Conservation (phyloP, 352 stramenopile species). For the Albugo candida region DNA sequence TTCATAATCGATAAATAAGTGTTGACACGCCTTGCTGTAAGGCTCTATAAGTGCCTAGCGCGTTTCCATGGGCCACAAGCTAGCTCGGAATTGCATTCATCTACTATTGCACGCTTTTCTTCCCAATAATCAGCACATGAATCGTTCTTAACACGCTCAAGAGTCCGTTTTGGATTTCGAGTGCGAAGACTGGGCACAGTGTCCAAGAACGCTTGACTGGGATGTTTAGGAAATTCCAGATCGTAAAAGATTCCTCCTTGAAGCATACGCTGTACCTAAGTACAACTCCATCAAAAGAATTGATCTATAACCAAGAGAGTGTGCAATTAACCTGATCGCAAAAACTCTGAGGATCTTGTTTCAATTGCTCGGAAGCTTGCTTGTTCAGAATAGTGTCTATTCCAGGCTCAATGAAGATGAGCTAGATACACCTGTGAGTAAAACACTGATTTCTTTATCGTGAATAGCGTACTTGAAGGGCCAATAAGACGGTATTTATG, state of each 20-base stretch:
- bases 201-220: not conserved
- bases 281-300: not conserved
- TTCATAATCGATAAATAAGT: too few species aligned
- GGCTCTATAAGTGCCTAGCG: too few species aligned
- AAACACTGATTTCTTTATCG: not conserved
- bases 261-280: constrained; percentile 6
- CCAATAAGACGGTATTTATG: constrained; percentile 72
- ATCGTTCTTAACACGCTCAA: too few species aligned
- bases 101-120: not conserved
- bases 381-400: constrained; percentile 50
- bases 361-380: constrained; percentile 26
- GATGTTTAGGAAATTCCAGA: constrained; percentile 3
- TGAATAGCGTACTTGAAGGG: constrained; percentile 30
- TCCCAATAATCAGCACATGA: too few species aligned
- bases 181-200: too few species aligned
- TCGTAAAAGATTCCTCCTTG: constrained; percentile 3
- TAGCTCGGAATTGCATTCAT: too few species aligned
- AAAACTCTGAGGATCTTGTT: constrained; percentile 16
- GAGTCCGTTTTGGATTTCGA: too few species aligned
- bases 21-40: too few species aligned
- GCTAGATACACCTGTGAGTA: constrained; percentile 12
- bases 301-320: not conserved
- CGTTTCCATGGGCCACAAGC: too few species aligned
- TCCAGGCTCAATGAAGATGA: constrained; percentile 62
- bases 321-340: constrained; percentile 2